These are phyloP conservation scores for Rhizopogon salebrosus DNA, from an alignment of 768 basidiomycete species.

Conservation along the genomic window DNA sequence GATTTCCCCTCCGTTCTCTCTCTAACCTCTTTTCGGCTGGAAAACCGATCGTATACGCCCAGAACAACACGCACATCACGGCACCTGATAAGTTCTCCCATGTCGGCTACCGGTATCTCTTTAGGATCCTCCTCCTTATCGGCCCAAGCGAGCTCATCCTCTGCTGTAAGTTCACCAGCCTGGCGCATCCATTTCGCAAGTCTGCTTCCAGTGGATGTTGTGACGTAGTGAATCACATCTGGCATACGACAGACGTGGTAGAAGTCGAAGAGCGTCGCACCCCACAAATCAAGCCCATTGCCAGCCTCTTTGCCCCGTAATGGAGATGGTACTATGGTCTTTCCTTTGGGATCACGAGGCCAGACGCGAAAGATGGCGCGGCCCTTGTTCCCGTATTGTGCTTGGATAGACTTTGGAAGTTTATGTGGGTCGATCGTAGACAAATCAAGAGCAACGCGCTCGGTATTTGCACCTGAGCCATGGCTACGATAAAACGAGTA, in stretches of 20 bases:
- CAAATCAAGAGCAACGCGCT: background rate
- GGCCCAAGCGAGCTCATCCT: slow-evolving; percentile 17
- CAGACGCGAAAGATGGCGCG: slow-evolving; percentile 19
- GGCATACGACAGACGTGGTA: slow-evolving; percentile 7
- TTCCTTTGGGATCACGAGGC: slow-evolving; percentile 20
- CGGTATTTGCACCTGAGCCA: background rate
- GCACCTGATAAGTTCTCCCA: slow-evolving; percentile 9
- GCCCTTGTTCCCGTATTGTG: background rate
- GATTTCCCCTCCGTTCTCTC: background rate
- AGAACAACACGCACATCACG: slow-evolving; percentile 6
- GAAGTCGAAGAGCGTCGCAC: slow-evolving; percentile 23
- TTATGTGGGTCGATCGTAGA: background rate
- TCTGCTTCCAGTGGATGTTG: slow-evolving; percentile 17
- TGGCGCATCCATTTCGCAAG: slow-evolving; percentile 8
- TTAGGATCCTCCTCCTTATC: slow-evolving; percentile 18
- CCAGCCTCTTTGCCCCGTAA: slow-evolving; percentile 14
- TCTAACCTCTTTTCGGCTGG: background rate
- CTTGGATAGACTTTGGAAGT: slow-evolving; percentile 1
- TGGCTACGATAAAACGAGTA: background rate
- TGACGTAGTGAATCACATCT: background rate
- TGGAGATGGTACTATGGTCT: background rate
- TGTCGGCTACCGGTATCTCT: slow-evolving; percentile 11
- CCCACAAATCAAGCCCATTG: slow-evolving; percentile 20
- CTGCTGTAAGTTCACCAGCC: slow-evolving; percentile 10
- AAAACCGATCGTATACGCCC: background rate